A percentile compares a stretch with the other conserved stretches of the same genome.
These are phyloP conservation scores for Castanospermum australe DNA, from an alignment of 306 rosid species.

Conservation along the genomic window DNA sequence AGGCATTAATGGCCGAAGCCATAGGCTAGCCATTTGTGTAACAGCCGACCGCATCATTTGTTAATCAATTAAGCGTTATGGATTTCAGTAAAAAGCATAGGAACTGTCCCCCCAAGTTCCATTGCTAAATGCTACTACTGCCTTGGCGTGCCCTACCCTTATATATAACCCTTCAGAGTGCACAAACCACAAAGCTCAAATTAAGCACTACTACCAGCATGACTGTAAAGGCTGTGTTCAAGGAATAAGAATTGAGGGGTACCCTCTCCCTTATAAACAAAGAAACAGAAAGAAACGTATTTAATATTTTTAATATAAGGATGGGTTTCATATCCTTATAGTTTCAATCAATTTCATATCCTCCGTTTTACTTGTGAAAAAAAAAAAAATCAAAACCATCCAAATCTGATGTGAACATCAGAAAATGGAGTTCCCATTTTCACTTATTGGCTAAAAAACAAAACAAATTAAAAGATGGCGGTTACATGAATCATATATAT, in stretches of 20 bases:
- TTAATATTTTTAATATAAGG: not conserved
- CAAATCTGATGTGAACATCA: conserved; percentile 3
- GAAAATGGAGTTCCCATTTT: not conserved
- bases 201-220: not conserved
- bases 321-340: not conserved
- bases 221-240: not conserved
- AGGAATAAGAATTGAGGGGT: not conserved
- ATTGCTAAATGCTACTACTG: too few species aligned
- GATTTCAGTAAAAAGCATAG: conserved; percentile 58
- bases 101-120: conserved; percentile 35
- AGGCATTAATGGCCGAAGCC: conserved; percentile 21
- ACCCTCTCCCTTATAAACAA: not conserved
- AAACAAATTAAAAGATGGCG: not conserved
- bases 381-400: conserved; percentile 13
- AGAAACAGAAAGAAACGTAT: not conserved
- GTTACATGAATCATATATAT: not conserved
- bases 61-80: conserved; percentile 37
- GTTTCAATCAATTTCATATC: not conserved
- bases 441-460: conserved; percentile 22
- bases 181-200: too few species aligned
- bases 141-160: not conserved
- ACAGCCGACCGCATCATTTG: conserved; percentile 57
- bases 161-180: too few species aligned
- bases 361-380: too few species aligned
- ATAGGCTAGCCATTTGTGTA: conserved; percentile 36